Base-by-base conservation (phyloP, 2,329 filamentous ascomycete species). In the Parascedosporium putredinis region DNA sequence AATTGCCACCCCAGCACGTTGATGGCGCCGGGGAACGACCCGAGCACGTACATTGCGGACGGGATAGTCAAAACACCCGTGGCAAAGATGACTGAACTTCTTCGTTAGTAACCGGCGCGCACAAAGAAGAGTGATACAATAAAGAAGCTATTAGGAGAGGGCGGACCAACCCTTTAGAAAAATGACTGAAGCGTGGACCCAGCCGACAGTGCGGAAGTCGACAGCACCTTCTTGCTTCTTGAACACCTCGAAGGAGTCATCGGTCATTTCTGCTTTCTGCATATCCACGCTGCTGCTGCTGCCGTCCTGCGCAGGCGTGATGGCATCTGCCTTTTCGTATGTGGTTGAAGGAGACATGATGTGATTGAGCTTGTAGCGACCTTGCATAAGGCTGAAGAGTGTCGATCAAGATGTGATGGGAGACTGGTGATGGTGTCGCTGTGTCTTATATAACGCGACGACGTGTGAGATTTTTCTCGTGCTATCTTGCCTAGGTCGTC, bases 181-280 rank as follows among this genome's bases (percentile, higher is more conserved):
- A 47, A 75, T 72, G 40, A 74, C 65, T 0, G 67, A 67, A 1
- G 71, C 70, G 31, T 70, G 67, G 23, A 70, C 58, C 71, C 72
- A 74, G 33, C 67, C 62, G 18, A 75, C 71, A 6, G 68, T 73
- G 23, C 72, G 64, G 50, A 74, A 74, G 50, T 73, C 64, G 14
- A 74, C 70, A 10, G 62, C 62, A 5, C 68, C 67, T 5, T 66
- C 59, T 2, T 62, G 62, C 23, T 65, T 64, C 56, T 71, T 69
- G 58, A 74, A 75, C 1, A 74, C 66, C 50, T 74, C 70, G 27
- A n/a, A n/a, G n/a, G n/a, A n/a, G n/a, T n/a, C n/a, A n/a, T n/a
- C n/a, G n/a, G n/a, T n/a, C n/a, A n/a, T n/a, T n/a, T n/a, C n/a
- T n/a, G n/a, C n/a, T n/a, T n/a, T n/a, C n/a, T n/a, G n/a, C n/a